phyloP scores from a whole-genome alignment of 805 yeast species.

The Candida easanensis region DNA sequence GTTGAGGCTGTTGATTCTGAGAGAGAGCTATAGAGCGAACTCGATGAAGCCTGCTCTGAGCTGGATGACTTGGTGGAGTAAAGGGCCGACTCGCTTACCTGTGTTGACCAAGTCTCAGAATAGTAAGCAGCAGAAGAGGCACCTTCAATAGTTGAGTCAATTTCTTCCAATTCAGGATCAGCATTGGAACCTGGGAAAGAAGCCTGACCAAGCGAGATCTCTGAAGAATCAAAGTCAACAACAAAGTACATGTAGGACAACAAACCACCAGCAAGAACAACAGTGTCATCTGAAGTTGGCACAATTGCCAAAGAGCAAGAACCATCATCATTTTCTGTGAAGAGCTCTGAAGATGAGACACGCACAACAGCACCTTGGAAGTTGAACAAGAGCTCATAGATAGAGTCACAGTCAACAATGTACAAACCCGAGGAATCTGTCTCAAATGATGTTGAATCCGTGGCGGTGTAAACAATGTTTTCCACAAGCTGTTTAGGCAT shows the following conservation, averaged over 20 bases:
- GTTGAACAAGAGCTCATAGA: constrained; percentile 8
- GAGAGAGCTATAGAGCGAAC: background rate
- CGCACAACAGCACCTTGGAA: constrained; percentile 15
- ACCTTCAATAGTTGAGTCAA: constrained; percentile 4
- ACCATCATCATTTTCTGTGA: constrained; percentile 12
- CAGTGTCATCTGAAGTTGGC: constrained; percentile 4
- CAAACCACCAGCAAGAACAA: constrained; percentile 15
- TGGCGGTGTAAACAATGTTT: constrained; percentile 5
- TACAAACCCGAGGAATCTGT: constrained; percentile 10
- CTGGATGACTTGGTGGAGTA: background rate
- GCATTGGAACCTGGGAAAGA: constrained; percentile 14
- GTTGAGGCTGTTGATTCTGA: too few relatives aligned
- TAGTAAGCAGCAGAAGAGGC: constrained; percentile 11
- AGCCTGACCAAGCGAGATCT: constrained; percentile 16
- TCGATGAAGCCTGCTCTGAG: background rate
- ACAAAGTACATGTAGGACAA: constrained; percentile 13
- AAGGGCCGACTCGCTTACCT: constrained; percentile 4
- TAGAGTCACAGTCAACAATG: constrained; percentile 9
- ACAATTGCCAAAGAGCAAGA: constrained; percentile 15
- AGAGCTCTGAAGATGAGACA: constrained; percentile 9
- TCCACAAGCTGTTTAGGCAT: constrained; percentile 12
- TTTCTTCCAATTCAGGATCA: constrained; percentile 4
- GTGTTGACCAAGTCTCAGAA: background rate
- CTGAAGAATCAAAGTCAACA: constrained; percentile 8
- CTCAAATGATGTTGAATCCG: constrained; percentile 6